A percentile compares a stretch with the other conserved stretches of the same genome.
phyloP scores from a whole-genome alignment of 306 rosid species.

The Luffa aegyptiaca region DNA sequence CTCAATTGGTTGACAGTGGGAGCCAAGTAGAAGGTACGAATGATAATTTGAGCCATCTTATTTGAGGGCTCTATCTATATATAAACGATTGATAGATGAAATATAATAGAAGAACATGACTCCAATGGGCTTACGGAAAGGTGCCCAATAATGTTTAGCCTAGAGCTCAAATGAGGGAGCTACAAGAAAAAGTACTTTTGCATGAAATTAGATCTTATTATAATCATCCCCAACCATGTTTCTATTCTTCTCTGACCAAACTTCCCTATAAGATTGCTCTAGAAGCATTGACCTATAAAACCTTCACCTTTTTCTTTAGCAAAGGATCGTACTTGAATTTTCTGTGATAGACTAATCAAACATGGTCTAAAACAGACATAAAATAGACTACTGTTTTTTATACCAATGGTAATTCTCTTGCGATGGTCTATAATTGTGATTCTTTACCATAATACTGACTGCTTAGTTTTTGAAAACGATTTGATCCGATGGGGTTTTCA shows the following conservation, averaged over 20 bases:
- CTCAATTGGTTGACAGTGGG: slow-evolving; percentile 20
- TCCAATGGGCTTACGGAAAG: background rate
- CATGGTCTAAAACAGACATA: background rate
- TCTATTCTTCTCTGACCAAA: background rate
- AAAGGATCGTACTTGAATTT: background rate
- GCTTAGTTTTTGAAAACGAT: background rate
- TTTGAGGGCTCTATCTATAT: background rate
- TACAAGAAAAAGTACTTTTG: background rate
- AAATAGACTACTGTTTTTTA: background rate
- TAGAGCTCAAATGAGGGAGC: background rate
- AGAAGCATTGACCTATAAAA: background rate
- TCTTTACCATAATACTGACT: background rate
- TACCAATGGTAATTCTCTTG: background rate
- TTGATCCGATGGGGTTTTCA: slow-evolving; percentile 15
- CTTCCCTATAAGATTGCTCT: background rate
- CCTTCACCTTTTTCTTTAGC: background rate
- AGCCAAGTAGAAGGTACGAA: slow-evolving; percentile 18
- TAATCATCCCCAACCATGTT: background rate
- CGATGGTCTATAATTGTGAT: background rate
- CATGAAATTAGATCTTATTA: background rate
- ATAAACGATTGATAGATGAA: background rate
- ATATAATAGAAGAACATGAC: background rate
- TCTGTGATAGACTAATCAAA: background rate
- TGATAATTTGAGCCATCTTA: background rate
- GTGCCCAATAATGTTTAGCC: background rate